A percentile compares a stretch with the other conserved stretches of the same genome.
These are phyloP conservation scores for Flaveria floridana DNA, from an alignment of 140 eudicot species.

Conservation along the genomic window DNA sequence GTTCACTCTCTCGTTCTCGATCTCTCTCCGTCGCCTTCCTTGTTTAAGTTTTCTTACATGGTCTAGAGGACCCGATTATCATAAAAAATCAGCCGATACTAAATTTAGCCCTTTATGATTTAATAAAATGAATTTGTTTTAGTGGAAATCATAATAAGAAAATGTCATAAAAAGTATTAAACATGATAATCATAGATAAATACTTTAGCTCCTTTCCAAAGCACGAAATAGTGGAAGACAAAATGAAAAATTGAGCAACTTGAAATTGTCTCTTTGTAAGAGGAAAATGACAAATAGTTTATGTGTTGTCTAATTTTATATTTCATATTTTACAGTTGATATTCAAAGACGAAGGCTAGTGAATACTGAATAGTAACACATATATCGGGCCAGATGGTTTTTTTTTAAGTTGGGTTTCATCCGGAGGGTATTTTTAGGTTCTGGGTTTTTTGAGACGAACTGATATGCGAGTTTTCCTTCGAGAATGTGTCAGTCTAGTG, in stretches of 20 bases:
- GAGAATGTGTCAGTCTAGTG: too few species aligned
- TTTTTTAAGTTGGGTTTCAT: too few species aligned
- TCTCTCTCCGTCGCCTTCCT: too few species aligned
- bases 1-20: background rate
- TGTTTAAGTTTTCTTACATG: too few species aligned
- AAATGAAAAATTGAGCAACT: slow-evolving; percentile 17
- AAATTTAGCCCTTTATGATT: too few species aligned
- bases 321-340: background rate
- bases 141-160: background rate
- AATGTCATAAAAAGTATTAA: background rate
- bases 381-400: too few species aligned
- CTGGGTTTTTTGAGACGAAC: too few species aligned
- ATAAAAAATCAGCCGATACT: background rate
- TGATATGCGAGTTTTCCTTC: too few species aligned
- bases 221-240: slow-evolving; percentile 37
- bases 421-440: too few species aligned
- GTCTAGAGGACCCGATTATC: background rate
- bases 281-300: slow-evolving; percentile 12
- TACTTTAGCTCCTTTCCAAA: slow-evolving; percentile 11
- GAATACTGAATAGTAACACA: too few species aligned
- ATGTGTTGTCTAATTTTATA: background rate
- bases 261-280: slow-evolving; percentile 21
- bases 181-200: slow-evolving; percentile 12
- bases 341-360: too few species aligned
- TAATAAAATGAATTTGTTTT: too few species aligned